These are phyloP conservation scores for Eimeria brunetti DNA, from an alignment of 169 alveolate genomes.

Conservation along the genomic window DNA sequence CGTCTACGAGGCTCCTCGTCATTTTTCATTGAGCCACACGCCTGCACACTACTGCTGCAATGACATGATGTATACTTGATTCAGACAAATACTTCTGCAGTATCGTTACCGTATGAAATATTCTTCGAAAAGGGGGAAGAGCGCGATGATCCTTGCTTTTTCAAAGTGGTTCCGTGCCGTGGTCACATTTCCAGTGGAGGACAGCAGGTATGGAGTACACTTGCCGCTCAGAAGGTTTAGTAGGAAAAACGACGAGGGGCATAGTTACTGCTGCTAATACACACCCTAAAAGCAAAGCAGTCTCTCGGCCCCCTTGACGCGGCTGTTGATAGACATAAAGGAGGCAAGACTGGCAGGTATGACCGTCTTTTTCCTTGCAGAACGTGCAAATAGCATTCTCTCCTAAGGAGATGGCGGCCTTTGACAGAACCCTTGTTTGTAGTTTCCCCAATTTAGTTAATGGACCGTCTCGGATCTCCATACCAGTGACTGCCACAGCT, in stretches of 20 bases:
- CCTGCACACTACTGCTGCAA: neutral
- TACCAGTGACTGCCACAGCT: slow-evolving; percentile 74
- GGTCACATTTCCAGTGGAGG: slow-evolving; percentile 59
- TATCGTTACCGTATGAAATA: slow-evolving; percentile 90
- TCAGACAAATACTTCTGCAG: slow-evolving; percentile 86
- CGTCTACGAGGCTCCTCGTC: neutral
- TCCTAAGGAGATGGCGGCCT: slow-evolving; percentile 83
- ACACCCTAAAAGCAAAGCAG: neutral
- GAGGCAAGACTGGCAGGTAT: neutral
- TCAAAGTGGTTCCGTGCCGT: slow-evolving; percentile 41
- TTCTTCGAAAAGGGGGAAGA: slow-evolving; percentile 81
- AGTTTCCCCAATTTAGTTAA: slow-evolving; percentile 77
- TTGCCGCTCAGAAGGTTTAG: neutral
- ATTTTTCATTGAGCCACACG: neutral
- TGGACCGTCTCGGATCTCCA: slow-evolving; percentile 4
- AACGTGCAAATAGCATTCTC: slow-evolving; percentile 76
- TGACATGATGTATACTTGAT: neutral
- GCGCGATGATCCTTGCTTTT: slow-evolving; percentile 70
- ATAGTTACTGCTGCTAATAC: neutral
- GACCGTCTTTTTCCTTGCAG: neutral
- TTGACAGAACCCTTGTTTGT: slow-evolving; percentile 72
- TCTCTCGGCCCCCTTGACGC: neutral
- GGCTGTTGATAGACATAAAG: neutral
- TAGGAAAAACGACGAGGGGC: neutral
- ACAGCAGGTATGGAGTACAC: slow-evolving; percentile 32